Conservation (phyloP, 208 protist species). For the Tritrichomonas musculus region DNA sequence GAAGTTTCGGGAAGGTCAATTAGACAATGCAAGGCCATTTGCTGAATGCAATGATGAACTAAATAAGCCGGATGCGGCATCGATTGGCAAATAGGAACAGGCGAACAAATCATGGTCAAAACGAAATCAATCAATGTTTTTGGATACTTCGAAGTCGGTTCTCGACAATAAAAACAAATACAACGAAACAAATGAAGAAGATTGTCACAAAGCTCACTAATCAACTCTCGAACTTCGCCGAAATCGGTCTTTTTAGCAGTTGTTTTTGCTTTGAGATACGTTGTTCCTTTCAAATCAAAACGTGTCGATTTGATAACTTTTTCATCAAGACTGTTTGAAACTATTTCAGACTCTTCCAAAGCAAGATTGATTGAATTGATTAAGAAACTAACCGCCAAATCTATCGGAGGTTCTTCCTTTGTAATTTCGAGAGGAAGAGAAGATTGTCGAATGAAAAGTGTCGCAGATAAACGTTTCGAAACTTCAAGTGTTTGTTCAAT, state of each 20-base stretch:
- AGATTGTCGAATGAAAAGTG: neutral
- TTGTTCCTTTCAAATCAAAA: neutral
- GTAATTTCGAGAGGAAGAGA: neutral
- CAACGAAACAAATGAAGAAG: neutral
- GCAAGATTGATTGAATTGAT: neutral
- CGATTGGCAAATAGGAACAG: neutral
- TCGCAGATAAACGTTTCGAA: neutral
- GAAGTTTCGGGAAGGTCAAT: neutral
- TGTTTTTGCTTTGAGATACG: neutral
- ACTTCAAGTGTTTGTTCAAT: neutral
- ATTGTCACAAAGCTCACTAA: neutral
- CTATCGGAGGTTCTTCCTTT: neutral
- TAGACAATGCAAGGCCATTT: neutral
- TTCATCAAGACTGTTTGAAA: neutral
- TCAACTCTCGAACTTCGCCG: neutral
- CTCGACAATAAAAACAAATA: constrained; percentile 3
- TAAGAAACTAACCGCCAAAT: neutral
- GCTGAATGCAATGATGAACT: neutral
- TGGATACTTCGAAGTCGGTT: neutral
- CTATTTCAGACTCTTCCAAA: neutral
- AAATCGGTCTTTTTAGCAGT: neutral
- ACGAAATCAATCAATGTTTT: neutral
- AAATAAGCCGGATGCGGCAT: neutral
- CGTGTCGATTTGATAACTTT: neutral
- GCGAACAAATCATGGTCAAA: neutral